A percentile compares a stretch with the other conserved stretches of the same genome.
phyloP scores from a whole-genome alignment of 176 grass and related monocot genomes.

The Rhynchospora breviuscula region DNA sequence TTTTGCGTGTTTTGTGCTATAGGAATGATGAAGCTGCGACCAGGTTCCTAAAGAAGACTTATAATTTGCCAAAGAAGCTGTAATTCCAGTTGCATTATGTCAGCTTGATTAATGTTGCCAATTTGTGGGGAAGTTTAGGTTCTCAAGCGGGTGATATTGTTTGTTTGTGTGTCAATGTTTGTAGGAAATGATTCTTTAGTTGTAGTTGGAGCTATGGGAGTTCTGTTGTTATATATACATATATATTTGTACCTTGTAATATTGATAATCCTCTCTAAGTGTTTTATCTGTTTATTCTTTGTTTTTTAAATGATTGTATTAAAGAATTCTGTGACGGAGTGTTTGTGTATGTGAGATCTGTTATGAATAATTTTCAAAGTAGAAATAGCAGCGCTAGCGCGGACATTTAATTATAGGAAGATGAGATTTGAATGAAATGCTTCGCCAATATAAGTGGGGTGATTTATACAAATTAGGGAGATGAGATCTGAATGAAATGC shows the following conservation, averaged over 20 bases:
- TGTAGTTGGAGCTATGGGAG: not conserved
- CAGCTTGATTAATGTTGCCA: not conserved
- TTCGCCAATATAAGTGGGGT: too few species aligned
- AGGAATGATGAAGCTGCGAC: conserved; percentile 78
- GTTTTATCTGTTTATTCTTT: not conserved
- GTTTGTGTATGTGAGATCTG: not conserved
- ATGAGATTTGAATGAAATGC: too few species aligned
- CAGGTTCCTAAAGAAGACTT: conserved; percentile 96
- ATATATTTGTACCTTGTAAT: conserved; percentile 13
- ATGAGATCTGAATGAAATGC: too few species aligned
- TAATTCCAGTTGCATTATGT: not conserved
- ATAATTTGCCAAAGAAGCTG: conserved; percentile 88
- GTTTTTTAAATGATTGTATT: not conserved
- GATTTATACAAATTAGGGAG: too few species aligned
- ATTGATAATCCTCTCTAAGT: not conserved
- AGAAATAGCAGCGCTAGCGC: not conserved
- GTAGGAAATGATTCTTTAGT: conserved; percentile 16
- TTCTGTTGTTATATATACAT: conserved; percentile 6
- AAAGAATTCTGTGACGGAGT: not conserved
- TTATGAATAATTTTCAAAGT: not conserved
- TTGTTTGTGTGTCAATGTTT: not conserved
- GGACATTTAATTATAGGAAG: too few species aligned
- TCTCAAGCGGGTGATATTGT: not conserved
- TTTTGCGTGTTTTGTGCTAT: conserved; percentile 85
- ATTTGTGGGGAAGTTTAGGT: not conserved